Evolutionary conservation across 169 alveolate genomes (phyloP).

Genomic region (Eimeria necatrix): DNA sequence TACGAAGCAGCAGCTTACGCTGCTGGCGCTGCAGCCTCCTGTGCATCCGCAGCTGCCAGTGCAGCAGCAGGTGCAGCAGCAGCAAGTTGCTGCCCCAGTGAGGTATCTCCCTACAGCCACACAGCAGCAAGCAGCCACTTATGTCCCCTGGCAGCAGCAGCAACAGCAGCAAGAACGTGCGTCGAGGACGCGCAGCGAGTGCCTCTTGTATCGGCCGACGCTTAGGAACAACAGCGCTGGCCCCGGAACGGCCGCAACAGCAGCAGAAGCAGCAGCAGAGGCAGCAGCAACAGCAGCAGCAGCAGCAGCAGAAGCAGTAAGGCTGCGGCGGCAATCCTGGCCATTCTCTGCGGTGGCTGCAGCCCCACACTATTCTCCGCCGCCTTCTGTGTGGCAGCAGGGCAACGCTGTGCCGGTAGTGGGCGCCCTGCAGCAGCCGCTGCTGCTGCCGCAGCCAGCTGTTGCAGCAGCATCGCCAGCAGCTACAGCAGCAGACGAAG

Average conservation of each 20-base stretch:
- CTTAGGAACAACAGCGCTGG: constrained; percentile 22
- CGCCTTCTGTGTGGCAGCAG: not conserved
- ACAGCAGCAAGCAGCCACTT: not conserved
- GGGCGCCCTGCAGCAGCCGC: constrained; percentile 19
- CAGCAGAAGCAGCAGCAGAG: constrained; percentile 6
- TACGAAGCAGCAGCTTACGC: not conserved
- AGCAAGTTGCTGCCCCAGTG: not conserved
- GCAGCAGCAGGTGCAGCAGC: constrained; percentile 54
- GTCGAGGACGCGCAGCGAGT: constrained; percentile 26
- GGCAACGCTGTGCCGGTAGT: not conserved
- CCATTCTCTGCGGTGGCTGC: not conserved
- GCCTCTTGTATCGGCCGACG: not conserved
- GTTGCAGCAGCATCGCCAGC: not conserved
- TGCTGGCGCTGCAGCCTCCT: not conserved
- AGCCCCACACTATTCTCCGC: not conserved
- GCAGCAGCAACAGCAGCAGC: constrained; percentile 61
- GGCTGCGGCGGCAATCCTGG: constrained; percentile 35
- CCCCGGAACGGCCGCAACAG: constrained; percentile 2
- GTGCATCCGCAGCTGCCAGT: not conserved
- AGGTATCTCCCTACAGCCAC: not conserved
- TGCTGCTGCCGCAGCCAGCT: constrained; percentile 32
- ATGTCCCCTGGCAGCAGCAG: constrained; percentile 29
- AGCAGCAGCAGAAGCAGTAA: constrained; percentile 10
- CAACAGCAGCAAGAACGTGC: not conserved
- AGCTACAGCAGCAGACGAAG: not conserved